Evolutionary conservation across 2,329 filamentous ascomycete genomes (phyloP), one percentile per base, ranked within the genome.

Genomic region (Fusarium sp.): DNA sequence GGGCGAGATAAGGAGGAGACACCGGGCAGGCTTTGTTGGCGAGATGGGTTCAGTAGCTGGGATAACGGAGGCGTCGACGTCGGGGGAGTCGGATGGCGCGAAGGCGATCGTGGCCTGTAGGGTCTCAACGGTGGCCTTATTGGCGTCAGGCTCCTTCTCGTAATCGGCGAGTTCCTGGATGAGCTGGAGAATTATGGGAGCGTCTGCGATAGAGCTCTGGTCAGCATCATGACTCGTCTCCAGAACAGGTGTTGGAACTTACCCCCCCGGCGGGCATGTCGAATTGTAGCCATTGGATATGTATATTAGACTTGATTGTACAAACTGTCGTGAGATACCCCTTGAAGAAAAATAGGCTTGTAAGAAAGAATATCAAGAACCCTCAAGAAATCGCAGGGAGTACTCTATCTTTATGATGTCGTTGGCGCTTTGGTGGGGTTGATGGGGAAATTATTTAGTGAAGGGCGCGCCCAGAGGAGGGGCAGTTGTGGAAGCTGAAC

Each of bases 141-240:
- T 93, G 71, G 85, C 82, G 73, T 90, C 83, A 4, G 90, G 83
- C 75, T 92, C 92, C 28, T 95, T 89, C 80, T 98, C 94, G 83
- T 98, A 97, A 73, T 90, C 88, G 72, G 95, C 95, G 11, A 98
- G 89, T 77, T 94, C 95, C 57, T 89, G 87, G 81, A 98, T 94
- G 76, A 98, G 85, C 71, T 85, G 81, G 27, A 97, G 88, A 78
- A 98, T 97, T n/a, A 85, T 84, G 25, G 90, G 88, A 60, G 97
- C 88, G 76, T 98, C 95, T 97, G 70, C 18, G 59, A 45, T 13
- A 73, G 27, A 67, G 63, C 25, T 32, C 14, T 27, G 12, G 54
- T 69, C 48, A 70, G 60, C 41, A 59, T 58, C 42, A 66, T 54
- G 58, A 50, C 58, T 55, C 37, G 40, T 59, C 45, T 23, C 30